These are phyloP conservation scores for Aureobasidium namibiae DNA, from an alignment of 2,329 filamentous ascomycete species.

Conservation along the genomic window DNA sequence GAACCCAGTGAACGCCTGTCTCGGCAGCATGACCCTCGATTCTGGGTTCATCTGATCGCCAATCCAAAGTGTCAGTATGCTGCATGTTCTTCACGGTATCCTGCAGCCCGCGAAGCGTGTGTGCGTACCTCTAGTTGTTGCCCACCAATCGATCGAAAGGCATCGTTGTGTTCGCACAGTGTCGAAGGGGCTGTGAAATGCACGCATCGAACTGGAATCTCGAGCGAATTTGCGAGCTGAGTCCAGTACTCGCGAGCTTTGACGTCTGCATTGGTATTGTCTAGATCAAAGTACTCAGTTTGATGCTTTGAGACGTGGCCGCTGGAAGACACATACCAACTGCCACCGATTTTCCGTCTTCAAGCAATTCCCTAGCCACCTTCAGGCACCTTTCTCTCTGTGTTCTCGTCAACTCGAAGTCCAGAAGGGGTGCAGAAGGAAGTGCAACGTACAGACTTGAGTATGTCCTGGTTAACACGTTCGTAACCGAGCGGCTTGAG, in stretches of 20 bases:
- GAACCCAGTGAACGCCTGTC: constrained; percentile 73
- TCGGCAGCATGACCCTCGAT: constrained; percentile 62
- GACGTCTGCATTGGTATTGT: constrained; percentile 89
- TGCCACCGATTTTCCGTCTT: constrained; percentile 59
- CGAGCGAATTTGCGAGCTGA: constrained; percentile 59
- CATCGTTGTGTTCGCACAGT: constrained; percentile 79
- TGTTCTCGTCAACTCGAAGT: constrained; percentile 23
- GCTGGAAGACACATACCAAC: constrained; percentile 53
- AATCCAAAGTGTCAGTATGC: constrained; percentile 1
- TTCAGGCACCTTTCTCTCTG: constrained; percentile 60
- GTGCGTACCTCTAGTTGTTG: neutral
- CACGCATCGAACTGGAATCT: constrained; percentile 73
- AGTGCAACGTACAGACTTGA: constrained; percentile 56
- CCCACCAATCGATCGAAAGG: constrained; percentile 57
- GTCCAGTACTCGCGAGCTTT: constrained; percentile 75
- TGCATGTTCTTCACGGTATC: neutral
- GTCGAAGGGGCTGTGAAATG: constrained; percentile 67
- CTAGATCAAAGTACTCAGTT: constrained; percentile 37
- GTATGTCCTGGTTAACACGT: constrained; percentile 80
- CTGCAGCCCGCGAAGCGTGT: neutral
- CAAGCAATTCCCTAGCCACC: constrained; percentile 57
- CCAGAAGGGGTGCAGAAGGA: too few species aligned
- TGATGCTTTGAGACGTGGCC: too few species aligned
- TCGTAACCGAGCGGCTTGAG: constrained; percentile 72
- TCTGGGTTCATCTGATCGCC: constrained; percentile 69